Evolutionary conservation across 1,284 basidiomycete genomes (phyloP).

Genomic region (Ganoderma lingzhi): DNA sequence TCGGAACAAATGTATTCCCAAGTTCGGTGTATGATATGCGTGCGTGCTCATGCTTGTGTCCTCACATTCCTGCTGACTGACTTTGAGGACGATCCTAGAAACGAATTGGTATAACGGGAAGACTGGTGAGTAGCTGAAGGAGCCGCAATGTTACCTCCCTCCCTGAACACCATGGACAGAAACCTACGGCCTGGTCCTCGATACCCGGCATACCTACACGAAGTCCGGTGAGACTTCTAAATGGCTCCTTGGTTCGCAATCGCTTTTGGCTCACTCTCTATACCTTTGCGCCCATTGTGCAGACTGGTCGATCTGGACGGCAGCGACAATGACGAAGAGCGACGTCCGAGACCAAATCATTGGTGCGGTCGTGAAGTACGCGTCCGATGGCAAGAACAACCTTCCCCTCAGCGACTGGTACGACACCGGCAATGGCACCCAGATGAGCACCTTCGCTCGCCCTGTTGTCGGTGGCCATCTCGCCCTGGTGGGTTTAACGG

Average conservation of each 20-base stretch:
- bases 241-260: background rate
- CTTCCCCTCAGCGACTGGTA: constrained; percentile 70
- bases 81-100: constrained; percentile 45
- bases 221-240: constrained; percentile 57
- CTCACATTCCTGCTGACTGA: background rate
- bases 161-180: constrained; percentile 38
- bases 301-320: constrained; percentile 73
- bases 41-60: constrained; percentile 40
- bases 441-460: constrained; percentile 47
- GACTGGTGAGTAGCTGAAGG: constrained; percentile 44
- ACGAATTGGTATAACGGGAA: constrained; percentile 70
- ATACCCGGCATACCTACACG: constrained; percentile 73
- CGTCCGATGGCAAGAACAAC: constrained; percentile 55
- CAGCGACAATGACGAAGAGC: constrained; percentile 57
- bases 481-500: constrained; percentile 49
- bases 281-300: background rate
- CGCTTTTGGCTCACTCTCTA: background rate
- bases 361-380: constrained; percentile 59
- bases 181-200: constrained; percentile 66
- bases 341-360: constrained; percentile 61
- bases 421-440: constrained; percentile 55
- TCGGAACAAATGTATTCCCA: constrained; percentile 69
- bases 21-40: constrained; percentile 67
- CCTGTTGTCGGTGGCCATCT: constrained; percentile 71
- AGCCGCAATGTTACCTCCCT: background rate